Base-by-base conservation (phyloP, 2,329 filamentous ascomycete genomes). In the Cadophora sp. region DNA sequence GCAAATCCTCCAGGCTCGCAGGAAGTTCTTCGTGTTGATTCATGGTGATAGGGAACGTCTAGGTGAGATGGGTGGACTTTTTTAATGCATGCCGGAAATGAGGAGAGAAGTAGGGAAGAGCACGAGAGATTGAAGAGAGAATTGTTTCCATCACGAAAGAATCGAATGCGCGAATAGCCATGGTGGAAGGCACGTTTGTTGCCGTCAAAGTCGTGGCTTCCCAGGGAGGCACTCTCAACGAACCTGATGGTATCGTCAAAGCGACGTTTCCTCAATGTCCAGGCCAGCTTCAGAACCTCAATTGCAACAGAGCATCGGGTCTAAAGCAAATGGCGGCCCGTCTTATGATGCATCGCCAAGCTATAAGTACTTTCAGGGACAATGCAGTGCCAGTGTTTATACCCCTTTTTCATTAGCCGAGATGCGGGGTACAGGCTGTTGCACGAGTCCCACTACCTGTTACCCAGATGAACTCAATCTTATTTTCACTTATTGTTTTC, bases 381-480 rank as follows among this genome's bases (percentile, higher is more conserved):
- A 39, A 39, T 56, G 33, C 53, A 11, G n/a, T 39, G 14, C 30
- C 18, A 51, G 22, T 51, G 50, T 53, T 53, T 27, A 14, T 27
- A 53, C 50, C 50, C 27, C 27, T 30, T 33, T 53, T 53, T 18
- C 11, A 33, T 56, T 56, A 56, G 53, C 53, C 53, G 53, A 56
- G 53, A 56, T 22, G 33, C 53, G 33, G n/a, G 30, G 33, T 16
- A 22, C 18, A 16, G n/a, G 24, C 24, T 18, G 13, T 36, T 18
- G 6, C 20, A 14, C 5, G 3, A 53, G 50, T 53, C 9, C 7
- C 9, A 24, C n/a, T 33, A 56, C 1, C 8, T 22, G 30, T 22
- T 16, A 39, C 27, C 27, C 27, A 22, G 39, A 39, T 56, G 53
- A 7, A 22, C 7, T 39, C 20, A 53, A 30, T 53, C 7, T 39